Evolutionary conservation across 345 rosid genomes (phyloP), one percentile per base, ranked within the genome.

Genomic region (Populus alba): DNA sequence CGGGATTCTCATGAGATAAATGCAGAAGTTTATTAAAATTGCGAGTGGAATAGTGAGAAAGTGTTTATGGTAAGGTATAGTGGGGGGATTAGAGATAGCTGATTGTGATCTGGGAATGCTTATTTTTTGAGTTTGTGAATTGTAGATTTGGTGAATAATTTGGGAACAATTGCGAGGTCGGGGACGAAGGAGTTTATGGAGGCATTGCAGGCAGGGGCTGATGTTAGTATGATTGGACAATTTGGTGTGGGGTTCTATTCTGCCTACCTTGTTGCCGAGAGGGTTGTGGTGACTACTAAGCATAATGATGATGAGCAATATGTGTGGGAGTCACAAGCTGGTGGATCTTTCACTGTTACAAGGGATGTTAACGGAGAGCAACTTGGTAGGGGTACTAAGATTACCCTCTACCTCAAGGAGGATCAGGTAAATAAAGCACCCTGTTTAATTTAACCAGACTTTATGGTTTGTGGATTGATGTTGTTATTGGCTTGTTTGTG

Each of bases 141-240:
- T 47, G 72, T 73, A 90, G 97, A 94, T 55, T 57, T 94, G 86
- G 97, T 94, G 80, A 94, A 94, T 74, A 94, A 92, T 68, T 81
- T 94, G 92, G 98, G 98, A 45, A 94, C 98, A 0, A 94, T 94
- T 76, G 97, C 98, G 20, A 88, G 97, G 79, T 94, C 98, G 23
- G 98, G 98, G 20, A 94, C 98, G 53, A 94, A 92, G 83, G 98
- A 94, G 35, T 92, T 94, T 66, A 94, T 94, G 98, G 97, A 94
- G 75, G 98, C 98, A 8, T 74, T 94, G 72, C 94, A 90, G 79
- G 95, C 95, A 37, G 98, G 98, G 0, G 98, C 97, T n/a, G 97
- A 94, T 71, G 97, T 94, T 20, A 92, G 97, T 77, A 94, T 94
- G 98, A 94, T 94, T 25, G 97, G 98, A 13, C 98, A 94, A 41